phyloP scores from a whole-genome alignment of 2,329 filamentous ascomycete species.

The Fusarium succisae region DNA sequence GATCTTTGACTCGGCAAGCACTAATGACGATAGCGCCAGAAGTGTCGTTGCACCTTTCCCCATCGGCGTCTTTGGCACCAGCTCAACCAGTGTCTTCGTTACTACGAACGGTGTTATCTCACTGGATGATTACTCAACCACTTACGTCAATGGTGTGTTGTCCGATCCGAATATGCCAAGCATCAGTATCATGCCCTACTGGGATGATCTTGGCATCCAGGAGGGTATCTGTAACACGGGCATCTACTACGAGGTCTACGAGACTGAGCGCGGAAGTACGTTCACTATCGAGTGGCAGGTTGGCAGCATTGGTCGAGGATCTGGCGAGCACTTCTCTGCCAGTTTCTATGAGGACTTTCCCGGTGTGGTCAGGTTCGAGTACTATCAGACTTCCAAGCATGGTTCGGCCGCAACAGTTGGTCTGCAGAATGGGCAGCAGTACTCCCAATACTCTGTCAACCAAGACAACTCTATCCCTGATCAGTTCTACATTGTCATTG shows the following conservation, averaged over 20 bases:
- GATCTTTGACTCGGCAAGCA: no score
- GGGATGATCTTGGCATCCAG: no score
- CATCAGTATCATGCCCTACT: not conserved
- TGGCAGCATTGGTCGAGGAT: no score
- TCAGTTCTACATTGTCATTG: no score
- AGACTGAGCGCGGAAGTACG: not conserved
- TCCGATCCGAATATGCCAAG: no score
- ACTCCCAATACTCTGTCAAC: not conserved
- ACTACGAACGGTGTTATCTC: no score
- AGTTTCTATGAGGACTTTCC: not conserved
- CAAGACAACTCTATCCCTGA: not conserved
- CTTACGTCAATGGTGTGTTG: no score
- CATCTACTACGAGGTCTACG: not conserved
- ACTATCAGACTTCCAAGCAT: not conserved
- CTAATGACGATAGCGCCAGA: no score
- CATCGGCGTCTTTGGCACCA: fast-evolving
- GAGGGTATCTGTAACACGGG: not conserved
- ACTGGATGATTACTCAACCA: no score
- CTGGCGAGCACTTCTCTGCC: not conserved
- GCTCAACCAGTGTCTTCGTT: not conserved
- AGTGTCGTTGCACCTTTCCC: not conserved
- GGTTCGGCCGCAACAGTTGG: not conserved
- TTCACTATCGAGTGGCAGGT: not conserved
- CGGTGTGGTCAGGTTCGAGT: not conserved
- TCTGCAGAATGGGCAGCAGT: not conserved